phyloP scores from a whole-genome alignment of 1,139 yeast species.

The Magnusiomyces suaveolens region DNA sequence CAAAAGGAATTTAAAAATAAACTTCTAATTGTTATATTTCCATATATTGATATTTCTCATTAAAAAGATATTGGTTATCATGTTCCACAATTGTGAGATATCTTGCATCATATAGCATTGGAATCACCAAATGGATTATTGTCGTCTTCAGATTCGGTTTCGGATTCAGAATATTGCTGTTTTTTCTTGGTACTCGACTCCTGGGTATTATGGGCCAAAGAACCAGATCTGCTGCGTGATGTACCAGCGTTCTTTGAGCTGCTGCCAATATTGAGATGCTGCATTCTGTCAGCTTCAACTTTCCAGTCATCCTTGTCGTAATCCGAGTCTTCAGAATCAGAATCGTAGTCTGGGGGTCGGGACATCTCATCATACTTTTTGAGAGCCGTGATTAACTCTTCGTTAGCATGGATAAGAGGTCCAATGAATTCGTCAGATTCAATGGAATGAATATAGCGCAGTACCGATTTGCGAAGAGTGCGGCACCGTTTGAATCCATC shows the following conservation, averaged over 20 bases:
- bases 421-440: conserved; percentile 79
- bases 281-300: conserved; percentile 18
- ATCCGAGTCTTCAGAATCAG: conserved; percentile 31
- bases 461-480: conserved; percentile 61
- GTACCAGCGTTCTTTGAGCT: conserved; percentile 22
- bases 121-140: conserved; percentile 68
- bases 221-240: conserved; percentile 15
- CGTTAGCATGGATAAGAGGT: conserved; percentile 77
- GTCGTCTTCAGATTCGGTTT: conserved; percentile 24
- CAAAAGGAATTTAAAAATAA: too few species aligned
- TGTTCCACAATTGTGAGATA: too few species aligned
- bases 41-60: too few species aligned
- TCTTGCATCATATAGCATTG: too few species aligned
- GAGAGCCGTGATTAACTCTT: conserved; percentile 68
- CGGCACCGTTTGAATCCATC: conserved; percentile 66
- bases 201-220: conserved; percentile 7
- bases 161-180: conserved; percentile 26
- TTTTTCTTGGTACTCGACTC: conserved; percentile 22
- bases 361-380: conserved; percentile 55
- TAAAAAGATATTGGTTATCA: too few species aligned
- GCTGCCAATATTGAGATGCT: conserved; percentile 26
- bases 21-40: too few species aligned
- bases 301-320: conserved; percentile 25
- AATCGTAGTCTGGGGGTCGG: conserved; percentile 40
- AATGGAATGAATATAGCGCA: conserved; percentile 73